Evolutionary conservation across 2,329 filamentous ascomycete genomes (phyloP).

Genomic region (Phialophora verrucosa): DNA sequence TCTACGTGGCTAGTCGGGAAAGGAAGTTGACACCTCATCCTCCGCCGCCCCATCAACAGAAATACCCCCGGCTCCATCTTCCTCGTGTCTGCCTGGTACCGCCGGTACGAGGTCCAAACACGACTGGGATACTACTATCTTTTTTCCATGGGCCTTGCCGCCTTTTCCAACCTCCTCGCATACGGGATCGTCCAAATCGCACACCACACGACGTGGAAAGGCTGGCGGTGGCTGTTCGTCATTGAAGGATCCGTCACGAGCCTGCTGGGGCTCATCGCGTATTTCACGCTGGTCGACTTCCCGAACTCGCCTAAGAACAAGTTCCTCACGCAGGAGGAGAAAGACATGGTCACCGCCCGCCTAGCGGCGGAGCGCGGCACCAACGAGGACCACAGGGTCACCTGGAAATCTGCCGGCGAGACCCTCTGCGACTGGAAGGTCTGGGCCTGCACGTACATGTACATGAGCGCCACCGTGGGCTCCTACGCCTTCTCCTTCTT

Average conservation of each 20-base stretch:
- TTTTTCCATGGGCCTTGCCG: conserved; percentile 17
- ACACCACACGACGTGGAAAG: conserved; percentile 35
- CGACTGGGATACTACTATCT: conserved; percentile 31
- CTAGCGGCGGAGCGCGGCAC: conserved; percentile 67
- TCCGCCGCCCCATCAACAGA: background rate
- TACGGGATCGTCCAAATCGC: conserved; percentile 31
- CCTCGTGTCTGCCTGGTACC: conserved; percentile 33
- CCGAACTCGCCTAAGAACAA: conserved; percentile 46
- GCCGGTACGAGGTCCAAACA: conserved; percentile 32
- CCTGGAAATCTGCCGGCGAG: conserved; percentile 42
- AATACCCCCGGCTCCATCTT: conserved; percentile 32
- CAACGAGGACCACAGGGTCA: conserved; percentile 54
- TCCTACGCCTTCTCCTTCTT: conserved; percentile 47
- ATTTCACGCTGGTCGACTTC: conserved; percentile 22
- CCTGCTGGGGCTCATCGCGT: conserved; percentile 40
- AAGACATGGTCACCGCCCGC: conserved; percentile 42
- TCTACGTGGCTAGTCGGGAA: too few relatives aligned
- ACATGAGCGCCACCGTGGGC: conserved; percentile 37
- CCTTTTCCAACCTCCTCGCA: conserved; percentile 32
- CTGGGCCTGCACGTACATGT: conserved; percentile 61
- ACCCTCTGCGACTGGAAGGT: conserved; percentile 55
- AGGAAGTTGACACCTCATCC: too few relatives aligned
- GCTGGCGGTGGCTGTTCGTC: conserved; percentile 58
- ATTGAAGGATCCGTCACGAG: conserved; percentile 51
- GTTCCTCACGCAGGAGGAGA: conserved; percentile 26